phyloP scores from a whole-genome alignment of 441 rosid species.

The Aquilaria agallochum region DNA sequence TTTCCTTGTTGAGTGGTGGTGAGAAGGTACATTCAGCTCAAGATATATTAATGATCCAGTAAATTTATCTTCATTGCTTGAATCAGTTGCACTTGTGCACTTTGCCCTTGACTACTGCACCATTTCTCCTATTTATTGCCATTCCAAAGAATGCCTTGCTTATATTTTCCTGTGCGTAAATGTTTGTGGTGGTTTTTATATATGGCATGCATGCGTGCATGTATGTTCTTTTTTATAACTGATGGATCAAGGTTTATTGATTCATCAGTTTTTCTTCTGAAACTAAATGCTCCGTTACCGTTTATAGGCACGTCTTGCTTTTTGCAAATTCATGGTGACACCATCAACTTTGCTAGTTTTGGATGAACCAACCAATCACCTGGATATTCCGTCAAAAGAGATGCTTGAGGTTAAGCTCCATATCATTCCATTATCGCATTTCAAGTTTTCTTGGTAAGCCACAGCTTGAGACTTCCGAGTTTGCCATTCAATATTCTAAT shows the following conservation, averaged over 20 bases:
- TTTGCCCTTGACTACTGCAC: background rate
- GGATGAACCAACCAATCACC: constrained; percentile 96
- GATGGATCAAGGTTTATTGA: too few species aligned
- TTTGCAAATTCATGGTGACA: constrained; percentile 95
- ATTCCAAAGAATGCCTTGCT: background rate
- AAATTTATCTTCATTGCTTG: too few species aligned
- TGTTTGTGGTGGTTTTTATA: too few species aligned
- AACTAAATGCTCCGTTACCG: constrained; percentile 5
- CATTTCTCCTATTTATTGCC: background rate
- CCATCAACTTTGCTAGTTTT: constrained; percentile 81
- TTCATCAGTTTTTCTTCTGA: background rate
- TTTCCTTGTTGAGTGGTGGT: constrained; percentile 89
- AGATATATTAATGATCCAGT: background rate
- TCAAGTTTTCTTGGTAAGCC: background rate
- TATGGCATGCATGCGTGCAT: too few species aligned
- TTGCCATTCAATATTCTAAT: constrained; percentile 6
- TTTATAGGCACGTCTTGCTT: constrained; percentile 83
- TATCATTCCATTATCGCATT: background rate
- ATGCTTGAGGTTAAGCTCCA: constrained; percentile 81
- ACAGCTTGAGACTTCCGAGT: background rate
- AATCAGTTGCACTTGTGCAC: background rate
- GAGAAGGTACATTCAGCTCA: constrained; percentile 63
- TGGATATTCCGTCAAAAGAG: constrained; percentile 96
- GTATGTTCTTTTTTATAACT: too few species aligned
- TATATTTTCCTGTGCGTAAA: too few species aligned